Percentiles rank a stretch among this genome's conserved stretches.
These are phyloP conservation scores for Pseudocercospora ulei DNA, from an alignment of 2,329 filamentous ascomycete genomes.

Conservation along the genomic window DNA sequence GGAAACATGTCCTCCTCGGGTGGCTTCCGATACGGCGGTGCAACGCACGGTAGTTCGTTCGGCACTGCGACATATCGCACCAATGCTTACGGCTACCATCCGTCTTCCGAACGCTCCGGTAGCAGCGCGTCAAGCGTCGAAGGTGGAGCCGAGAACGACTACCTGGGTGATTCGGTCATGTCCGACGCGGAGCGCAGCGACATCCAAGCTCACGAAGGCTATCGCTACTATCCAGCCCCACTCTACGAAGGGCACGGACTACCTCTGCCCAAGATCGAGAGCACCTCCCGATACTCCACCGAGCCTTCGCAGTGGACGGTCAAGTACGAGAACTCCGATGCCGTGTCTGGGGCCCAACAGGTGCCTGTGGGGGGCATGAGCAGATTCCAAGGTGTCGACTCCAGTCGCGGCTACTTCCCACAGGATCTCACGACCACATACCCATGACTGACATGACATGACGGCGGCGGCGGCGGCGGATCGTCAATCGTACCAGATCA, in stretches of 20 bases:
- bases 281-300: slow-evolving; percentile 25
- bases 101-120: slow-evolving; percentile 34
- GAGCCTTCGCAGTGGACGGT: slow-evolving; percentile 33
- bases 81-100: slow-evolving; percentile 26
- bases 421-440: slow-evolving; percentile 34
- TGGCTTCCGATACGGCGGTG: slow-evolving; percentile 21
- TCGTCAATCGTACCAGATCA: background rate
- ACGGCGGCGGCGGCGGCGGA: too few relatives aligned
- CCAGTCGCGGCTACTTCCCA: slow-evolving; percentile 42
- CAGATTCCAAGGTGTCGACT: slow-evolving; percentile 41
- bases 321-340: slow-evolving; percentile 39
- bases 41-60: slow-evolving; percentile 23
- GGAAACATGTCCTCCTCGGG: slow-evolving; percentile 29
- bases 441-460: slow-evolving; percentile 11
- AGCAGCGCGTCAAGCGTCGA: slow-evolving; percentile 37
- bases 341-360: slow-evolving; percentile 28
- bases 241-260: slow-evolving; percentile 37
- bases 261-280: slow-evolving; percentile 30
- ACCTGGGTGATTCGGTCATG: slow-evolving; percentile 35
- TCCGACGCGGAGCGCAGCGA: slow-evolving; percentile 38
- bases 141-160: slow-evolving; percentile 30
- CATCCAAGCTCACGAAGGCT: slow-evolving; percentile 38
- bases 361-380: slow-evolving; percentile 38
- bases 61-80: slow-evolving; percentile 27
- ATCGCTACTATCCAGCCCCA: slow-evolving; percentile 41